These are phyloP conservation scores for Arachnopeziza araneosa DNA, from an alignment of 2,329 filamentous ascomycete genomes.

Conservation along the genomic window DNA sequence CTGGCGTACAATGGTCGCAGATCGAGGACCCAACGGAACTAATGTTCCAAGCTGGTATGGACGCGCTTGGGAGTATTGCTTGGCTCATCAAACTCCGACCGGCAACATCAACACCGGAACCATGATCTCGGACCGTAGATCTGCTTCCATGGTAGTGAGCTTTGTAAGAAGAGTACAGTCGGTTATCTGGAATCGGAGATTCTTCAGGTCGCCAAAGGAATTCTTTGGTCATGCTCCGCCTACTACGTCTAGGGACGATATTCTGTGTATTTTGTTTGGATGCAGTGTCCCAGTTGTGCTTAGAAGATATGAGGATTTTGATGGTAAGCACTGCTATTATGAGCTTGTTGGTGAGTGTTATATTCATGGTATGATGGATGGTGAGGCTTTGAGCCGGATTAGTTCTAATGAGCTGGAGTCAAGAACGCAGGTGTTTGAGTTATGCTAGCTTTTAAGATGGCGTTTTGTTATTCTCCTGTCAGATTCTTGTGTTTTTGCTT, in stretches of 20 bases:
- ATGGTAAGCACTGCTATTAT: background rate
- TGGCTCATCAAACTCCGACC: background rate
- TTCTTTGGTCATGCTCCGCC: constrained; percentile 7
- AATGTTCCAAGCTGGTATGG: constrained; percentile 16
- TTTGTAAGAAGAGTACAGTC: constrained; percentile 11
- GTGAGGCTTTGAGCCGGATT: too few relatives aligned
- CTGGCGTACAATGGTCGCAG: constrained; percentile 18
- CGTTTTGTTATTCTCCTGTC: too few relatives aligned
- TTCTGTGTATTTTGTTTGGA: constrained; percentile 14
- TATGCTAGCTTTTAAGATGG: too few relatives aligned
- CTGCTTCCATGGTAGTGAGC: too few relatives aligned
- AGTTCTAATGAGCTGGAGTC: too few relatives aligned
- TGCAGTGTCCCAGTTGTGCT: constrained; percentile 17
- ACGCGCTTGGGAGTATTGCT: constrained; percentile 12
- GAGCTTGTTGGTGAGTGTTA: constrained; percentile 18
- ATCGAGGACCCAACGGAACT: constrained; percentile 12
- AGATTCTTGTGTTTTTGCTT: too few relatives aligned
- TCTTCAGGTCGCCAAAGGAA: background rate
- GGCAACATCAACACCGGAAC: too few relatives aligned
- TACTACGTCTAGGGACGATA: constrained; percentile 9
- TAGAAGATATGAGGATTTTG: background rate
- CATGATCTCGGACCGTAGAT: too few relatives aligned
- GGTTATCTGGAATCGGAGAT: constrained; percentile 9
- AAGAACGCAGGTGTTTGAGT: too few relatives aligned
- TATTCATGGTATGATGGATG: constrained; percentile 15